Base-by-base conservation (phyloP, 768 basidiomycete genomes). In the Suillus fuscotomentosus region DNA sequence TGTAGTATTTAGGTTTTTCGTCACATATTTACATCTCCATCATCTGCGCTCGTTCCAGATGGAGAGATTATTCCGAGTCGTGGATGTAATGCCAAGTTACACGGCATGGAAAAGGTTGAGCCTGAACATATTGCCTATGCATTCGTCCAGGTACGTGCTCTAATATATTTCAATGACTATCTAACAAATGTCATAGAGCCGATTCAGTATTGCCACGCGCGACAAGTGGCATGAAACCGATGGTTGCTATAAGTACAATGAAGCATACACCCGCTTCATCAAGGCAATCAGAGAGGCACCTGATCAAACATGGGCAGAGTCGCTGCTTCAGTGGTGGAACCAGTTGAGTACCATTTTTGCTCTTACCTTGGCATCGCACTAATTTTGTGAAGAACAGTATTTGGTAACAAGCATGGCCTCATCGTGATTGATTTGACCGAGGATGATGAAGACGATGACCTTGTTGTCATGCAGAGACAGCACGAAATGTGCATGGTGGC, bases 141-240 rank as follows among this genome's bases (percentile, higher is more conserved):
- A n/a, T n/a, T n/a, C n/a, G n/a, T n/a, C n/a, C n/a, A n/a, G n/a
- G n/a, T n/a, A n/a, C n/a, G n/a, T n/a, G n/a, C n/a, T n/a, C n/a
- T n/a, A n/a, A n/a, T n/a, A n/a, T n/a, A n/a, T n/a, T n/a, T n/a
- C n/a, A 3, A 14, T 27, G 24, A 50, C 22, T 61, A 10, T 61
- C 22, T 60, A 39, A 39, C 36, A 17, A 34, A 31, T 60, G 5
- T 61, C 50, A 13, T 47, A 63, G 63, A 43, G 42, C 20, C 42
- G 5, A 39, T 60, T 31, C 41, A 38, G 56, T 45, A 41, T 63
- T 13, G 22, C 39, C 5, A 15, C 34, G 6, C 43, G 3, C 3
- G 24, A 63, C 15, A 63, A 63, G 45, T 63, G 63, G 57, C 43
- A 50, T 1, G 57, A 60, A 22, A 60, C 43, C 48, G 63, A 63